phyloP scores from a whole-genome alignment of 2,329 filamentous ascomycete genomes.

The Aaosphaeria pasadenensis region DNA sequence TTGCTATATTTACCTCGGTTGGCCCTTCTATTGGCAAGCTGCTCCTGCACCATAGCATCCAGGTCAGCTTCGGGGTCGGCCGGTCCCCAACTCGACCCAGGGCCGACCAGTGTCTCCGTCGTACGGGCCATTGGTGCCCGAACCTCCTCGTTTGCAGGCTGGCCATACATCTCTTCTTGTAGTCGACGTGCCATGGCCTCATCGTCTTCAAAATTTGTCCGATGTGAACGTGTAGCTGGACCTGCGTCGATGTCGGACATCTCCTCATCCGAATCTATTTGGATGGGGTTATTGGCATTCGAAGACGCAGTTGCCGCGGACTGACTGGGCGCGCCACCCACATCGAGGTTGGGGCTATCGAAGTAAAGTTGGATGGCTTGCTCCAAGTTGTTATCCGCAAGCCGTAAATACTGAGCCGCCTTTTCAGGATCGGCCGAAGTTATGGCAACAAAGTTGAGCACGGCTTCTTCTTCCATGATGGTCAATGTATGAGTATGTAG shows the following conservation, averaged over 20 bases:
- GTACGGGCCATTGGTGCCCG: conserved; percentile 88
- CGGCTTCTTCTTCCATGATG: conserved; percentile 50
- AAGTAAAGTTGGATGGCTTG: conserved; percentile 89
- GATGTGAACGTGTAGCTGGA: conserved; percentile 24
- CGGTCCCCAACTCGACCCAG: conserved; percentile 54
- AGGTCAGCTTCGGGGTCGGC: conserved; percentile 50
- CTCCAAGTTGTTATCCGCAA: conserved; percentile 80
- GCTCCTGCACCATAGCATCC: conserved; percentile 62
- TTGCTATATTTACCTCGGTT: conserved; percentile 14
- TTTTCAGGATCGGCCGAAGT: conserved; percentile 72
- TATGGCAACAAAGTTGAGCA: conserved; percentile 77
- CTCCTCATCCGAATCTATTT: conserved; percentile 76
- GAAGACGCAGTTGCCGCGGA: conserved; percentile 24
- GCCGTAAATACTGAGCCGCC: conserved; percentile 76
- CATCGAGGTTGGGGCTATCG: conserved; percentile 74
- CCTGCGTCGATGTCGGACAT: conserved; percentile 47
- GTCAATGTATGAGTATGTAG: neutral
- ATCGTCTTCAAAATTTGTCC: conserved; percentile 69
- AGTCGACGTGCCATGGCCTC: conserved; percentile 87
- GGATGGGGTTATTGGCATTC: conserved; percentile 58
- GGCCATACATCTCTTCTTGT: conserved; percentile 82
- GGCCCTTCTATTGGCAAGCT: conserved; percentile 52
- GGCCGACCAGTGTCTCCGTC: conserved; percentile 86
- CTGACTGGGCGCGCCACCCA: conserved; percentile 38
- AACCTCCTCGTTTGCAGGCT: conserved; percentile 54